Evolutionary conservation across 176 grass and related monocot species (phyloP).

Genomic region (Echinochloa phyllopogon): DNA sequence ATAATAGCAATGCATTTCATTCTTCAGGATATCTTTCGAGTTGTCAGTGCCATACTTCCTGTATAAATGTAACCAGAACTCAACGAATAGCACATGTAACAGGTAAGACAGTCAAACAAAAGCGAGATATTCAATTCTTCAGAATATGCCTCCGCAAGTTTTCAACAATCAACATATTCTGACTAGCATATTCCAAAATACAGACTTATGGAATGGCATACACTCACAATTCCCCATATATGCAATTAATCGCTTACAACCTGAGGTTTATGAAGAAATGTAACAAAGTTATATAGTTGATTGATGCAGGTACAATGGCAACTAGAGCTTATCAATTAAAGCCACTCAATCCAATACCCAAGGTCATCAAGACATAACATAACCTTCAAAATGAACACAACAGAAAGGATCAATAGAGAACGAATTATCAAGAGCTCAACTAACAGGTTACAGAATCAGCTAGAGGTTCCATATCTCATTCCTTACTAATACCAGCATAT

Average conservation of each 20-base stretch:
- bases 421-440: background rate
- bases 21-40: conserved; percentile 42
- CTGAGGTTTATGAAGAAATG: background rate
- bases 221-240: background rate
- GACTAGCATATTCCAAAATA: background rate
- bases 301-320: background rate
- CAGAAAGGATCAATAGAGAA: background rate
- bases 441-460: background rate
- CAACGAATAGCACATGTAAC: background rate
- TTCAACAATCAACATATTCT: background rate
- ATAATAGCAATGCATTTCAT: background rate
- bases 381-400: background rate
- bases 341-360: background rate
- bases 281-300: background rate
- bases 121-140: background rate
- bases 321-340: background rate
- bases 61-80: conserved; percentile 22
- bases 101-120: background rate
- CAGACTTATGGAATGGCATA: background rate
- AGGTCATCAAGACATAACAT: background rate
- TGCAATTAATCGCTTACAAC: background rate
- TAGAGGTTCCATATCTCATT: background rate
- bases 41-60: conserved; percentile 54
- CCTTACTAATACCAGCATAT: background rate
- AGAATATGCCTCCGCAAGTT: background rate